A percentile compares a stretch with the other conserved stretches of the same genome.
phyloP scores from a whole-genome alignment of 805 yeast genomes.

The Ogataea corticis region DNA sequence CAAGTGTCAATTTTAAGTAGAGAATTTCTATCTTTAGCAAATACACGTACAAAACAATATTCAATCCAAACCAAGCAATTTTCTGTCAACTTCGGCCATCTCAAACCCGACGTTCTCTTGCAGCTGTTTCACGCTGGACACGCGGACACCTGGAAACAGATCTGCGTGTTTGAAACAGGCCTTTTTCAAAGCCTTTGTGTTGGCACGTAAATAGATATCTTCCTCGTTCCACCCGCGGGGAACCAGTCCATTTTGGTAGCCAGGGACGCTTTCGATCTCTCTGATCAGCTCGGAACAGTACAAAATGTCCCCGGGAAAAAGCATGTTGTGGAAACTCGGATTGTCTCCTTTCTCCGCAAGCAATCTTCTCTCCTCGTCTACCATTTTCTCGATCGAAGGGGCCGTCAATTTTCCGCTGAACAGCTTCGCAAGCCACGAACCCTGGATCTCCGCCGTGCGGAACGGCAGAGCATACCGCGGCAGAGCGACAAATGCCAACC shows the following conservation, averaged over 20 bases:
- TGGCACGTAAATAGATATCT: conserved; percentile 43
- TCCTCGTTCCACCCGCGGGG: conserved; percentile 56
- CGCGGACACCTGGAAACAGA: conserved; percentile 39
- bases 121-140: conserved; percentile 40
- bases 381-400: conserved; percentile 52
- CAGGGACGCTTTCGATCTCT: conserved; percentile 26
- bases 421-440: conserved; percentile 61
- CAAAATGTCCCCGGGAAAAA: conserved; percentile 56
- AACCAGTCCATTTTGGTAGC: conserved; percentile 41
- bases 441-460: conserved; percentile 62
- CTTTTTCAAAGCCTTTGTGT: conserved; percentile 45
- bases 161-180: conserved; percentile 41
- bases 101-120: conserved; percentile 38
- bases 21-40: no score
- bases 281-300: conserved; percentile 45
- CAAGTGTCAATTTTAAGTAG: no score
- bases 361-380: conserved; percentile 40
- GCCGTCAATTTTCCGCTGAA: conserved; percentile 54
- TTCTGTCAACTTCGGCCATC: conserved; percentile 29
- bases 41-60: background rate
- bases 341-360: conserved; percentile 43
- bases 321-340: conserved; percentile 48
- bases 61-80: background rate
- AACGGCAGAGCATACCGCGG: conserved; percentile 65
- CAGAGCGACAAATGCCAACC: conserved; percentile 61